phyloP scores from a whole-genome alignment of 257 asterid species.

The Primulina eburnea region DNA sequence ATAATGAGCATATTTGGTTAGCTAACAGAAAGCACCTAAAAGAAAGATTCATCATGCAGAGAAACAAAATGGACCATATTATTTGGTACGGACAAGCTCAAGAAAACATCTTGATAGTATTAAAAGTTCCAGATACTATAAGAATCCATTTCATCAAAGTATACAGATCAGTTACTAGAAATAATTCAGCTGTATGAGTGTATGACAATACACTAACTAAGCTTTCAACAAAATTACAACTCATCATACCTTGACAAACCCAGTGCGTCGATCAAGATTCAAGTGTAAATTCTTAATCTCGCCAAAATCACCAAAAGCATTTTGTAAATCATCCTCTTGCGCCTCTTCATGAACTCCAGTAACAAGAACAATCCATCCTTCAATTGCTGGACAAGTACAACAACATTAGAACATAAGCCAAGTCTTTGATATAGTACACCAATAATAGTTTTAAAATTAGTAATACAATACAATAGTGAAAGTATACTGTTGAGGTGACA shows the following conservation, averaged over 20 bases:
- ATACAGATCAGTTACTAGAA: background rate
- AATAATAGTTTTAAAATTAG: background rate
- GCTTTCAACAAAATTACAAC: background rate
- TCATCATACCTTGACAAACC: conserved; percentile 79
- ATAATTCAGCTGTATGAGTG: background rate
- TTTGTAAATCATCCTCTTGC: conserved; percentile 84
- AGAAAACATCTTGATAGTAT: background rate
- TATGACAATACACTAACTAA: background rate
- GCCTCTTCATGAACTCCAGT: conserved; percentile 98
- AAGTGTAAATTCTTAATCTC: conserved; percentile 90
- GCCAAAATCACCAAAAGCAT: conserved; percentile 82
- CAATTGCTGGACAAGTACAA: conserved; percentile 67
- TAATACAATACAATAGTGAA: too few species aligned
- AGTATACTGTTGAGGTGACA: background rate
- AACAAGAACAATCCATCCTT: conserved; percentile 97
- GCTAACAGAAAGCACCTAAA: background rate
- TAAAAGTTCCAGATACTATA: background rate
- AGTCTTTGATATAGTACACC: background rate
- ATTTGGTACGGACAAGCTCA: background rate
- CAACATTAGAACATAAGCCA: conserved; percentile 26
- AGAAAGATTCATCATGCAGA: background rate
- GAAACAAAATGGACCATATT: conserved; percentile 2
- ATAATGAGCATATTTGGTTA: conserved; percentile 9
- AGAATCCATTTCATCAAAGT: background rate
- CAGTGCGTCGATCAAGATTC: conserved; percentile 98